A percentile compares a stretch with the other conserved stretches of the same genome.
phyloP scores from a whole-genome alignment of 139 green algal species.

The Micractinium conductrix region DNA sequence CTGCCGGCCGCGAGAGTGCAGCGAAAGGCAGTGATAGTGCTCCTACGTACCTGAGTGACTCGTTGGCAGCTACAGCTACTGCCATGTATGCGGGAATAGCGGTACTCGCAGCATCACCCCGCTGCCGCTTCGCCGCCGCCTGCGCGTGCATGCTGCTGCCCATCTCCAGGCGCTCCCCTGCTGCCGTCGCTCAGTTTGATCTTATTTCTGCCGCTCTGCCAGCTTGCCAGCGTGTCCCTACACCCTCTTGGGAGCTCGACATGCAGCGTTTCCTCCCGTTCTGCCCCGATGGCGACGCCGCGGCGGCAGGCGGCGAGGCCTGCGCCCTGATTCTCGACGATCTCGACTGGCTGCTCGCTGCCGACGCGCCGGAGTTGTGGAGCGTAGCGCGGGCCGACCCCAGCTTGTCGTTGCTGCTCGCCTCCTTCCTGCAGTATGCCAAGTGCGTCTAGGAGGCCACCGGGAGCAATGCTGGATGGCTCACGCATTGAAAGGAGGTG shows the following conservation, averaged over 20 bases:
- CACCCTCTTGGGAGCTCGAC: too few relatives aligned
- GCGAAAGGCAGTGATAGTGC: background rate
- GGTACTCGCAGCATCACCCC: too few relatives aligned
- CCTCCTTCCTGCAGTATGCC: conserved; percentile 38
- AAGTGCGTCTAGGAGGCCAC: background rate
- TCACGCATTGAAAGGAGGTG: too few relatives aligned
- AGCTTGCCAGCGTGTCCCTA: too few relatives aligned
- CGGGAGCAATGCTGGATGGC: too few relatives aligned
- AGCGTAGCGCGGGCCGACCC: background rate
- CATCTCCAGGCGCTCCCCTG: too few relatives aligned
- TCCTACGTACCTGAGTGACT: background rate
- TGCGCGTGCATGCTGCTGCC: too few relatives aligned
- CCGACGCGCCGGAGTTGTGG: conserved; percentile 23
- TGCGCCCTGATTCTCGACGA: conserved; percentile 17
- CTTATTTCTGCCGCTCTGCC: background rate
- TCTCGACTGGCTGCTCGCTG: conserved; percentile 24
- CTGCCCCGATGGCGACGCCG: conserved; percentile 1
- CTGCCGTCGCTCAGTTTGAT: too few relatives aligned
- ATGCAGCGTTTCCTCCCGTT: conserved; percentile 45
- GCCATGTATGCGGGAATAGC: too few relatives aligned
- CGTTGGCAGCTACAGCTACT: too few relatives aligned
- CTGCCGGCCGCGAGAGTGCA: background rate
- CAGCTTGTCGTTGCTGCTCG: conserved; percentile 27
- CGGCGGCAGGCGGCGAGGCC: background rate
- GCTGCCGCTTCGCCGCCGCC: too few relatives aligned